Evolutionary conservation across 1,284 basidiomycete species (phyloP).

Genomic region (Sanghuangporus baumii): DNA sequence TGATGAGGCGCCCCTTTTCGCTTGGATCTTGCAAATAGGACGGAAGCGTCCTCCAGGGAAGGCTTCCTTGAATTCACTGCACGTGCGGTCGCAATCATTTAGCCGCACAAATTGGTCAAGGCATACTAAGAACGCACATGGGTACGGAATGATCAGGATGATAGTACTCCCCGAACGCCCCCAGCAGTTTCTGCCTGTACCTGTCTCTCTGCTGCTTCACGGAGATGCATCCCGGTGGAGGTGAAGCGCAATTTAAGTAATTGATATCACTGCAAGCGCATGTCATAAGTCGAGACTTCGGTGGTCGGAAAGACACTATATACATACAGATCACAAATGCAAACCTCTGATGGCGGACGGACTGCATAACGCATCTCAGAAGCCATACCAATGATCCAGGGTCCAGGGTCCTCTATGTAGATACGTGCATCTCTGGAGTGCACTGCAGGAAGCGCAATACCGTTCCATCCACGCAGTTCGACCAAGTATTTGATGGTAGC

Average conservation of each 20-base stretch:
- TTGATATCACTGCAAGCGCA: conserved; percentile 73
- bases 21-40: conserved; percentile 79
- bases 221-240: conserved; percentile 78
- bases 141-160: conserved; percentile 80
- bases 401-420: conserved; percentile 82
- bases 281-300: conserved; percentile 4
- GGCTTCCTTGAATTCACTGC: conserved; percentile 89
- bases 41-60: conserved; percentile 88
- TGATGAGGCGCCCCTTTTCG: conserved; percentile 73
- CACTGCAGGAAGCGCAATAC: conserved; percentile 78
- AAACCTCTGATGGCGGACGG: conserved; percentile 74
- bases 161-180: conserved; percentile 79
- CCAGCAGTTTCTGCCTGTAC: conserved; percentile 69
- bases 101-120: background rate
- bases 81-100: conserved; percentile 10
- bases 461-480: conserved; percentile 92
- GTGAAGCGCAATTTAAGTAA: conserved; percentile 76
- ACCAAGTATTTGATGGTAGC: conserved; percentile 89
- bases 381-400: conserved; percentile 91
- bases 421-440: conserved; percentile 89
- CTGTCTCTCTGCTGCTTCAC: conserved; percentile 80
- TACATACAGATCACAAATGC: conserved; percentile 85
- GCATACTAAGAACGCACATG: conserved; percentile 39
- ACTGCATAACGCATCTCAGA: conserved; percentile 82
- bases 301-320: conserved; percentile 7